phyloP scores from a whole-genome alignment of 2,329 filamentous ascomycete species.

The Calonectria fujianensis region DNA sequence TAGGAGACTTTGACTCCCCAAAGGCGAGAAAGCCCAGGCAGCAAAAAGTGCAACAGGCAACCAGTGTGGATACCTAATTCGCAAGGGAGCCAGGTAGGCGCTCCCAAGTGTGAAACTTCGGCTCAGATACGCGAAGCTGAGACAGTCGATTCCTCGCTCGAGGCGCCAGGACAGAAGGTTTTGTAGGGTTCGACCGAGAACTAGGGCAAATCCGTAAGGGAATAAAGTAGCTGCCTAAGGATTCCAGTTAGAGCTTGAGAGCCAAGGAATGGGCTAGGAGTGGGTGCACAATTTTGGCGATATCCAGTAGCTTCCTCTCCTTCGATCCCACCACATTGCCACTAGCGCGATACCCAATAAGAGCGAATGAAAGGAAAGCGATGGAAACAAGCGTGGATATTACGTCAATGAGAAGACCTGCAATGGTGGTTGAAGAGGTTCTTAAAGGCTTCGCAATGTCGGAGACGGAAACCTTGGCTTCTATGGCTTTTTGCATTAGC shows the following conservation, averaged over 20 bases:
- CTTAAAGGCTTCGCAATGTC: not conserved
- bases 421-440: not conserved
- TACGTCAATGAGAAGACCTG: not conserved
- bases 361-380: not conserved
- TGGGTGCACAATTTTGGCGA: not conserved
- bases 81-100: not conserved
- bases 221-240: not conserved
- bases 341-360: not conserved
- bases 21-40: not conserved
- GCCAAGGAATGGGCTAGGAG: not conserved
- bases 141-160: not conserved
- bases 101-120: not conserved
- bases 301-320: not conserved
- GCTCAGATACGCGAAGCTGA: not conserved
- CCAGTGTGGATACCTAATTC: not conserved
- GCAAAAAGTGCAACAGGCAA: not conserved
- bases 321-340: not conserved
- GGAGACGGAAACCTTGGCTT: not conserved
- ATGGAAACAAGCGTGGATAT: not conserved
- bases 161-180: not conserved
- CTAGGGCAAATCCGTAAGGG: not conserved
- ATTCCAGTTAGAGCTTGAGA: not conserved
- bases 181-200: not conserved
- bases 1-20: not conserved
- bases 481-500: not conserved